Evolutionary conservation across 2,329 filamentous ascomycete species (phyloP).

Genomic region (Aspergillus pseudotamarii): DNA sequence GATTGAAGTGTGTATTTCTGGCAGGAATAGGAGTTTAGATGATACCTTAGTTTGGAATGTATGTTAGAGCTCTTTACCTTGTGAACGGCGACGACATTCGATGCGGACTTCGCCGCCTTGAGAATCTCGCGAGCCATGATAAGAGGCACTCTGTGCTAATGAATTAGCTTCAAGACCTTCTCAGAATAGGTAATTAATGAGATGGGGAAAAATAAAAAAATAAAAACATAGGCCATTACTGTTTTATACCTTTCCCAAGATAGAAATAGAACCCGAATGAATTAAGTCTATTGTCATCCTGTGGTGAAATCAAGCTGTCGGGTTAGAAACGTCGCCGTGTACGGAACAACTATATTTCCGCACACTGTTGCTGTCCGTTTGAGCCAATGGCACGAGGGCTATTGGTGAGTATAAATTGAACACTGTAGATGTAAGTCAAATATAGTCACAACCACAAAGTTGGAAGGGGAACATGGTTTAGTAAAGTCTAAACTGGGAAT

Average conservation of each 20-base stretch:
- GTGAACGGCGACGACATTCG: conserved; percentile 39
- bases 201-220: too few relatives aligned
- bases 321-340: background rate
- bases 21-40: background rate
- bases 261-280: background rate
- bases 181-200: background rate
- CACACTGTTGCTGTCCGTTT: background rate
- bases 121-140: conserved; percentile 41
- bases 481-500: background rate
- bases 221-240: background rate
- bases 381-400: background rate
- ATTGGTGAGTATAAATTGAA: background rate
- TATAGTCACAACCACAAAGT: background rate
- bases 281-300: background rate
- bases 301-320: background rate
- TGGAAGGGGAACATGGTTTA: background rate
- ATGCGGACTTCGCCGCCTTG: conserved; percentile 44
- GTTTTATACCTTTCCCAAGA: background rate
- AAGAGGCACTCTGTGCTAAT: conserved; percentile 26
- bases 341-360: conserved; percentile 14
- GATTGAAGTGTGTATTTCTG: conserved; percentile 98
- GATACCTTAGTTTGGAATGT: background rate
- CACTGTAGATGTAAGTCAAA: background rate
- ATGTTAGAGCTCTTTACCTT: conserved; percentile 33
- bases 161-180: conserved; percentile 9